Conservation (phyloP, 306 rosid species). For the Boehmeria nivea region DNA sequence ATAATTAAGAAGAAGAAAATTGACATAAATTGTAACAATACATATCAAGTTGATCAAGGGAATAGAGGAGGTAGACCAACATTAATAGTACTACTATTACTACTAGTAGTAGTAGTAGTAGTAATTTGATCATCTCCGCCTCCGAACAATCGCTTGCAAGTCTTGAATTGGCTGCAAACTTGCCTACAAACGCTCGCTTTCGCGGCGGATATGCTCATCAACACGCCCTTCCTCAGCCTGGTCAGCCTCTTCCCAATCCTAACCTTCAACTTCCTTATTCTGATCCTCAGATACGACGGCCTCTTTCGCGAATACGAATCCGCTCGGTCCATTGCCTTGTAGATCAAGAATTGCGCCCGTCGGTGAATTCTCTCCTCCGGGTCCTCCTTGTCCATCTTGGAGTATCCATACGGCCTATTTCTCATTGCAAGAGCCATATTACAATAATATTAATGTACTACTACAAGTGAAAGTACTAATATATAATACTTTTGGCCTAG, state of each 20-base stretch:
- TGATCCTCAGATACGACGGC: slow-evolving; percentile 44
- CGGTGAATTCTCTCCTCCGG: slow-evolving; percentile 52
- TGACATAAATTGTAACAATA: no score
- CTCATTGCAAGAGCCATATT: slow-evolving; percentile 39
- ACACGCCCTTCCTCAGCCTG: slow-evolving; percentile 53
- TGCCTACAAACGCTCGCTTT: slow-evolving; percentile 44
- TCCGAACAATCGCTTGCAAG: slow-evolving; percentile 47
- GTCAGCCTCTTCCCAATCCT: slow-evolving; percentile 68
- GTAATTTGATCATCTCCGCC: no score
- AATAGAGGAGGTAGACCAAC: slow-evolving; percentile 36
- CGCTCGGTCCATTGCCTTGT: slow-evolving; percentile 55
- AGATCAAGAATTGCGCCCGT: slow-evolving; percentile 76
- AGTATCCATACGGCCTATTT: slow-evolving; percentile 24
- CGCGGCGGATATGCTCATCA: slow-evolving; percentile 32
- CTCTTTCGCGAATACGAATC: slow-evolving; percentile 21
- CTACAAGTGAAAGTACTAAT: no score
- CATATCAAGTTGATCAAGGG: slow-evolving; percentile 13
- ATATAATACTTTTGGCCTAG: no score
- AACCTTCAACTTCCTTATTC: slow-evolving; percentile 62
- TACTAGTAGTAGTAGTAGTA: no score
- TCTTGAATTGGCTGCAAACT: slow-evolving; percentile 39
- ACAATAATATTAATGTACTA: no score
- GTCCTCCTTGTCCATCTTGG: slow-evolving; percentile 76
- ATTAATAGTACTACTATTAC: no score
- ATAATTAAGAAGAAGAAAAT: background rate